Conservation (phyloP, 805 yeast species). For the Saturnispora quitensis region DNA sequence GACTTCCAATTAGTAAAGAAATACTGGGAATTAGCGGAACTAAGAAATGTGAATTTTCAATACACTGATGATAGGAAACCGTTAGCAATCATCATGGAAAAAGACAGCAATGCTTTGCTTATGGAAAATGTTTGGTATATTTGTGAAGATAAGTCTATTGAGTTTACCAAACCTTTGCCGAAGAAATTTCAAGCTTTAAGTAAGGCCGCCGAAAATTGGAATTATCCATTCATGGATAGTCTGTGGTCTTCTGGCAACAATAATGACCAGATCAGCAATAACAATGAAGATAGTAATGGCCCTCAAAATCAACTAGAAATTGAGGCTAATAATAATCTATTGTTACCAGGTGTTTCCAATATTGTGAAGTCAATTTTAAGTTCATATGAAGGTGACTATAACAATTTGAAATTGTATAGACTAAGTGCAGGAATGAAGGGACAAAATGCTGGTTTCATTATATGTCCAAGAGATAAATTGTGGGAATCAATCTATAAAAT, state of each 20-base stretch:
- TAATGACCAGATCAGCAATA: neutral
- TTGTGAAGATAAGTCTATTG: neutral
- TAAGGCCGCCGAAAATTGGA: neutral
- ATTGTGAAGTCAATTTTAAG: neutral
- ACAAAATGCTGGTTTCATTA: conserved; percentile 2
- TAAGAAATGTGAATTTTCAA: neutral
- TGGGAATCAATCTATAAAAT: neutral
- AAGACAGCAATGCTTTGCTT: neutral
- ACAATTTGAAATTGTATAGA: neutral
- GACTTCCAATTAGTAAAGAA: conserved; percentile 2
- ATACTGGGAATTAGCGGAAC: conserved; percentile 1
- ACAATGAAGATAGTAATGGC: neutral
- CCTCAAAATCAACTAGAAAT: neutral
- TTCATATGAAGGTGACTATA: neutral
- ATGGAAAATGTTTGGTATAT: neutral
- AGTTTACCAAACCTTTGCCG: neutral
- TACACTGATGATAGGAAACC: neutral
- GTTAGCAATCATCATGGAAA: neutral
- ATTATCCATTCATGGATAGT: neutral
- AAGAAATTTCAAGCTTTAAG: neutral
- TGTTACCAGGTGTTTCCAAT: neutral
- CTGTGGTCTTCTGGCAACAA: neutral
- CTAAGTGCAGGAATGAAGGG: neutral
- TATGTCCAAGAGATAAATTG: neutral
- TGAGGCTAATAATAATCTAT: neutral